Evolutionary conservation across 441 rosid species (phyloP), one percentile per base, ranked within the genome.

Genomic region (Croton laevigatus): DNA sequence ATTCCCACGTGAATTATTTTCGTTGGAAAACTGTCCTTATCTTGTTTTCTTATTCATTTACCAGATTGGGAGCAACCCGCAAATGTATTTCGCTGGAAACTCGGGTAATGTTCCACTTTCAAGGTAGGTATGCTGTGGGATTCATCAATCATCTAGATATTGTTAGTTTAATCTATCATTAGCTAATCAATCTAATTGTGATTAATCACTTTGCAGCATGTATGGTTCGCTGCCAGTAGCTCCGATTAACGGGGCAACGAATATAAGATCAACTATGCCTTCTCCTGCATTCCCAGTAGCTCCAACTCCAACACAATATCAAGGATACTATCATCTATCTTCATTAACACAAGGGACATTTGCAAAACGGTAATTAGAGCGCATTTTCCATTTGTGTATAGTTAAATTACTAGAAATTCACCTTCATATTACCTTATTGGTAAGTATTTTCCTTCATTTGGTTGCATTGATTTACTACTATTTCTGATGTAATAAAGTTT

Each of bases 301-400:
- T 52, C 81, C 64, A 34, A 65, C 80, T 52, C 81, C 78, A 2
- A 34, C 82, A 40, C 87, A 78, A 19, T 75, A 79, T 1, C 81
- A 81, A 54, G 80, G 70, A 62, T 78, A 84, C 51, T 78, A 79
- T 42, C 88, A 86, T 71, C 81, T 87, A 65, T 85, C 86, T 19
- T 80, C 75, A 4, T 75, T 86, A 66, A 78, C 83, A 1, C 86
- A 74, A 74, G 88, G 87, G 66, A 82, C 83, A 82, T 80, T 77
- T 75, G 60, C 69, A 16, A 87, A 73, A 62, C 76, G 63, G 55
- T 87, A 80, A 74, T 13, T 8, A 1, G 34, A 61, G 32, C n/a
- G 55, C 32, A 5, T 9, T 11, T 32, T 3, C 9, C 46, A 14
- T 16, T 46, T 52, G 23, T 19, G 42, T 23, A 19, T 37, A 23